A percentile compares a stretch with the other conserved stretches of the same genome.
Evolutionary conservation across 176 grass and related monocot species (phyloP).

Genomic region (Musa troglodytarum): DNA sequence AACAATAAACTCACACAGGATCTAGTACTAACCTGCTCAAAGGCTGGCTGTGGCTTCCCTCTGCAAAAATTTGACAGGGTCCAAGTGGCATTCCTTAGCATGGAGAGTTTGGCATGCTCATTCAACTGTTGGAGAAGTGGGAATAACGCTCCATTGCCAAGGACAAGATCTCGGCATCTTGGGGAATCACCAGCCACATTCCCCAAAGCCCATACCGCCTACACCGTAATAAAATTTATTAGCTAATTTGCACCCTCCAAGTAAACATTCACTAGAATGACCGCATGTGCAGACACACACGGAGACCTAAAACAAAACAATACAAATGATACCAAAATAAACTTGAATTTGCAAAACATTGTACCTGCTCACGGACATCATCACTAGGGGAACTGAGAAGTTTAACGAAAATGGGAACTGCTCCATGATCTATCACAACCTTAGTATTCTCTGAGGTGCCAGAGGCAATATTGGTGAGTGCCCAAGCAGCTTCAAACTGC

Average conservation of each 20-base stretch:
- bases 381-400: slow-evolving; percentile 64
- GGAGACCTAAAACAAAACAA: no score
- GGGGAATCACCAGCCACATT: slow-evolving; percentile 97
- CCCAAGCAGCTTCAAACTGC: slow-evolving; percentile 97
- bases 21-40: slow-evolving; percentile 56
- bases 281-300: neutral
- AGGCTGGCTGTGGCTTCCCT: slow-evolving; percentile 76
- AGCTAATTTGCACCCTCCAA: neutral
- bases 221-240: neutral
- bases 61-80: slow-evolving; percentile 93
- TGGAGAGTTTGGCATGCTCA: slow-evolving; percentile 80
- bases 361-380: slow-evolving; percentile 84
- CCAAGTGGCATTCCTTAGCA: slow-evolving; percentile 96
- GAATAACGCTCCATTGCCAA: slow-evolving; percentile 47
- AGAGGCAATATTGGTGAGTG: slow-evolving; percentile 88
- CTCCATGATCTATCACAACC: slow-evolving; percentile 75
- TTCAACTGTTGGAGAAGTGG: slow-evolving; percentile 79
- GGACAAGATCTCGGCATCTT: slow-evolving; percentile 75
- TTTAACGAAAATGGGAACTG: slow-evolving; percentile 82
- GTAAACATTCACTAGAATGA: neutral
- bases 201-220: slow-evolving; percentile 93
- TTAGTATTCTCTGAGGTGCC: slow-evolving; percentile 89
- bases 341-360: neutral
- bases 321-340: no score
- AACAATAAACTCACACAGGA: neutral